Conservation (phyloP, 768 basidiomycete species). For the Rhodotorula graminis region DNA sequence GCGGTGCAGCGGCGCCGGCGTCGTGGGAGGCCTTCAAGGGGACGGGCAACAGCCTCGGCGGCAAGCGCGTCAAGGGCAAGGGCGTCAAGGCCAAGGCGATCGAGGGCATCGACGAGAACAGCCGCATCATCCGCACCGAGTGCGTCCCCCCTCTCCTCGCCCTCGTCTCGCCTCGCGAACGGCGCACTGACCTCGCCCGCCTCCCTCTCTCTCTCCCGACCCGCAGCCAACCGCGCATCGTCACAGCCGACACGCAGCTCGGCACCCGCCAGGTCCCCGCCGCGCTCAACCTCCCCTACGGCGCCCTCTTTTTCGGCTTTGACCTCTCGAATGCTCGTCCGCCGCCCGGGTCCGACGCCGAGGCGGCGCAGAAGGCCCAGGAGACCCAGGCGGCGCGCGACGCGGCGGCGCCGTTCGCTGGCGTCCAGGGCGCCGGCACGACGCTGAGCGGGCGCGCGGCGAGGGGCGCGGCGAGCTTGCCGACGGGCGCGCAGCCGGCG, state of each 20-base stretch:
- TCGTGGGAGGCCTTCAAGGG: slow-evolving; percentile 83
- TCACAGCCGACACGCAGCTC: slow-evolving; percentile 74
- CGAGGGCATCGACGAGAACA: slow-evolving; percentile 70
- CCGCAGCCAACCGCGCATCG: slow-evolving; percentile 69
- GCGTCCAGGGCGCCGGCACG: slow-evolving; percentile 27
- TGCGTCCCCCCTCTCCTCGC: slow-evolving; percentile 50
- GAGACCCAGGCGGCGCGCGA: slow-evolving; percentile 23
- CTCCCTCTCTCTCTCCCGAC: no score
- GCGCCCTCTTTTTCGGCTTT: slow-evolving; percentile 95
- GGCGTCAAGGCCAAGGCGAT: slow-evolving; percentile 78
- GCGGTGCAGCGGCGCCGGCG: slow-evolving; percentile 1
- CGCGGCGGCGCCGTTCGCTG: slow-evolving; percentile 51
- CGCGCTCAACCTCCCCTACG: slow-evolving; percentile 80
- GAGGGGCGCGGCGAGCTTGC: slow-evolving; percentile 42
- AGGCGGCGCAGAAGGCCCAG: slow-evolving; percentile 34
- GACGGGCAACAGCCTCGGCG: slow-evolving; percentile 80
- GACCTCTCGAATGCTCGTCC: slow-evolving; percentile 57
- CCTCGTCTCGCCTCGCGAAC: not conserved
- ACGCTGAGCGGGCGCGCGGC: slow-evolving; percentile 33
- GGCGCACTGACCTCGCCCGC: no score
- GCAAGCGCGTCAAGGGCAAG: slow-evolving; percentile 90
- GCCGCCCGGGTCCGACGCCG: slow-evolving; percentile 44
- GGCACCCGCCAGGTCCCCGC: slow-evolving; percentile 76
- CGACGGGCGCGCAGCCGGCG: slow-evolving; percentile 45
- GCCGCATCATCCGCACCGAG: slow-evolving; percentile 89